Evolutionary conservation across 305 asterid genomes (phyloP).

Genomic region (Solanum aculeatissimum): DNA sequence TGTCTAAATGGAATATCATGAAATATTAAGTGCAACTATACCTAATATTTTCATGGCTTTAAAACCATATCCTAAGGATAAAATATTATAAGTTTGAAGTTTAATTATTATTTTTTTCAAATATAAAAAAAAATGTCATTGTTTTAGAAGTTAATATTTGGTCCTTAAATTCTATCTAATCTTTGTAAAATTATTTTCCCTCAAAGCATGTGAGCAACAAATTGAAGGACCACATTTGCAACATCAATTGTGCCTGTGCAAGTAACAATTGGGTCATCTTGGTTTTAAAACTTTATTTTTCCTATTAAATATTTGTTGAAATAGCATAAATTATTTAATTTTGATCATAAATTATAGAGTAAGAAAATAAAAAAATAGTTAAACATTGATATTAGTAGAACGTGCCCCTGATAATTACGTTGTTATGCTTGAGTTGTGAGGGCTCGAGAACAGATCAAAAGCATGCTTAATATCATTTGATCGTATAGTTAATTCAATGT

Average conservation of each 20-base stretch:
- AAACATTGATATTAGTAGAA: background rate
- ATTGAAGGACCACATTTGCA: background rate
- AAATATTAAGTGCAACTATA: background rate
- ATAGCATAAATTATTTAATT: background rate
- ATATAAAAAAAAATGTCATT: background rate
- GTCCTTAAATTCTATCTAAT: background rate
- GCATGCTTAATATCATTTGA: background rate
- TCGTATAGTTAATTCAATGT: background rate
- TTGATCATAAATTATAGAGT: background rate
- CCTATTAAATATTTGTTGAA: background rate
- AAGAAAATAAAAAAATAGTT: background rate
- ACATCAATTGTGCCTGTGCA: background rate
- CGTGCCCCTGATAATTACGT: background rate
- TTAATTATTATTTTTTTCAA: background rate
- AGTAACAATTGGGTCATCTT: background rate
- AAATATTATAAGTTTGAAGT: background rate
- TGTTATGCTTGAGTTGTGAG: background rate
- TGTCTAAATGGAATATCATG: too few relatives aligned
- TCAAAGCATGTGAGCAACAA: background rate
- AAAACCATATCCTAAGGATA: background rate
- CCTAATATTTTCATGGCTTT: background rate
- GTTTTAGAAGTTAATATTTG: background rate
- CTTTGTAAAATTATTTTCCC: background rate
- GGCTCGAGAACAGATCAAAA: background rate
- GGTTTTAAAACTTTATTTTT: background rate